phyloP scores from a whole-genome alignment of 345 rosid genomes.

The Aquilaria malaccensis region DNA sequence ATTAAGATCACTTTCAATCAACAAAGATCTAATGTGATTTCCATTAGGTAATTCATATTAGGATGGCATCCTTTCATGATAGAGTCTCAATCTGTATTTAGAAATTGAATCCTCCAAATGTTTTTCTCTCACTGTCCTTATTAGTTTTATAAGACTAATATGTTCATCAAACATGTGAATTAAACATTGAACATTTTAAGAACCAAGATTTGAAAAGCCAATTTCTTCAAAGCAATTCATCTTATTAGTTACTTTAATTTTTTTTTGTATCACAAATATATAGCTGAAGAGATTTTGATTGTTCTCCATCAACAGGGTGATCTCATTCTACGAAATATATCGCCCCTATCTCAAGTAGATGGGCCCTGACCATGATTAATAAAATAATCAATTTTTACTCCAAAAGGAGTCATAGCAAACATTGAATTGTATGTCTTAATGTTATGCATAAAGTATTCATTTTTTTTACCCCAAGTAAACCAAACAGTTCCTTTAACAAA shows the following conservation, averaged over 20 bases:
- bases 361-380: neutral
- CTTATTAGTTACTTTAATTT: neutral
- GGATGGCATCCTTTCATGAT: too few species aligned
- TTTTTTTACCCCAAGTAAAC: too few species aligned
- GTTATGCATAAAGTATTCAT: too few species aligned
- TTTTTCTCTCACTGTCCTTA: neutral
- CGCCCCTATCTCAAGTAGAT: neutral
- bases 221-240: neutral
- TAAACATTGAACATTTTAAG: neutral
- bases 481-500: too few species aligned
- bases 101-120: neutral
- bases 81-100: neutral
- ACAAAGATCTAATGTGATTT: neutral
- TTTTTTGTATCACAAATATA: neutral
- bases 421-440: too few species aligned
- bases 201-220: neutral
- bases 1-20: neutral
- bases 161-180: neutral
- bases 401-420: too few species aligned
- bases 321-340: neutral
- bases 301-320: neutral
- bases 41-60: neutral
- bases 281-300: neutral
- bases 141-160: too few species aligned
- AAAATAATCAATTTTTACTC: too few species aligned